Base-by-base conservation (phyloP, 2,329 filamentous ascomycete species). In the Diplodia intermedia region DNA sequence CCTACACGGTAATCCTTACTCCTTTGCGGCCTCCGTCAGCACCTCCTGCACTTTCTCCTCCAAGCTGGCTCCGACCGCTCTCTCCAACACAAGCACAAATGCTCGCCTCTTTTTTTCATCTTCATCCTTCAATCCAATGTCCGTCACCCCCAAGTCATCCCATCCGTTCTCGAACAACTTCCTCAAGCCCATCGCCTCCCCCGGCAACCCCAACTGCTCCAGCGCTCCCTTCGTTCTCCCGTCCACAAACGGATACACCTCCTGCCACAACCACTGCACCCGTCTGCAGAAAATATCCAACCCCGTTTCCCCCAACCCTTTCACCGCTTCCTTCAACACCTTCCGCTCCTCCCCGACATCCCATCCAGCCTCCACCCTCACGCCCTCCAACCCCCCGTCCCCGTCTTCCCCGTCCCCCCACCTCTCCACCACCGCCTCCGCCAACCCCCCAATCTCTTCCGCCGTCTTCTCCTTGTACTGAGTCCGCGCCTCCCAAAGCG, bases 391-490 rank as follows among this genome's bases (percentile, higher is more conserved):
- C 8, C 23, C 29, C 23, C 36, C 73, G 65, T 78, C 36, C 11
- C 33, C 75, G 31, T 78, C 79, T 43, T 75, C 71, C 3, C 73
- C 75, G 40, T 78, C 79, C 49, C 76, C 71, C 7, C 73, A 60
- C 60, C 60, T 33, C 43, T 63, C n/a, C 29, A 23, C 60, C 2
- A 80, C 71, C 0, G 74, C 73, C 29, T 79, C 75, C 1, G 77
- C 77, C 6, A 79, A 66, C 9, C 71, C 36, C 4, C 74, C 75
- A 6, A 83, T 74, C 67, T 83, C 78, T 9, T 76, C 74, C 0
- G 81, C 81, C 1, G 80, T 83, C 74, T 83, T 83, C 69, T 79
- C 80, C 67, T 81, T 80, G 69, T 83, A 81, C 73, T 83, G 81
- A 7, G 80, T 83, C 36, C 75, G 70, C 40, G 82, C 81, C 66